Evolutionary conservation across 139 green algal species (phyloP), one percentile per base, ranked within the genome.

Genomic region (Yamagishiella unicocca): DNA sequence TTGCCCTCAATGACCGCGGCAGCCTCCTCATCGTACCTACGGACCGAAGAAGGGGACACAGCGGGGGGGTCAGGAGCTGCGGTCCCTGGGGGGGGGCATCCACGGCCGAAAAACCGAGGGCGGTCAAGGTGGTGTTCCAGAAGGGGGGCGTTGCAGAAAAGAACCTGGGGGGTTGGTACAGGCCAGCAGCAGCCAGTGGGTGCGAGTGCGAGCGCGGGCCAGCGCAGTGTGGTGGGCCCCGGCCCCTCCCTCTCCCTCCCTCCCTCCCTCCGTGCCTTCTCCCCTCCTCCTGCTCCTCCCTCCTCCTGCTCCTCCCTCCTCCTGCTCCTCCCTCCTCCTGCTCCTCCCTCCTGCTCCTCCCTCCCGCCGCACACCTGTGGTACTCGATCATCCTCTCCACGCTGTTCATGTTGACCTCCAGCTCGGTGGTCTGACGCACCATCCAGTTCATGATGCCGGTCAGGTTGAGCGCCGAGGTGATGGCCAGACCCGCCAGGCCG

Each of bases 371-470:
- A 4, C 61, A 90, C 87, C 46, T 83, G 81, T 87, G 4, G 85
- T 98, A 98, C 83, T 96, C 92, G 22, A 96, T 73, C 90, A 98
- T 89, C 25, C 96, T 91, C 90, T 98, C 96, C 29, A 91, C 82
- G 66, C 42, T 83, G 64, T 95, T 98, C 95, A 98, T 97, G 91
- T 95, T 93, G 82, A 95, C 94, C 91, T 99, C 97, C 58, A 99
- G 93, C 88, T 98, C 94, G 4, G 95, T 97, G 42, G 91, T 92
- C 87, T 96, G 92, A 12, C 96, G 85, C 68, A 99, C 96, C 90
- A 97, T 89, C 95, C 95, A 98, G 82, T 94, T 97, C 58, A 98
- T 91, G 24, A 98, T 90, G n/a, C 90, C 91, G 77, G 88, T 90
- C 22, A 92, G 74, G 83, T 87, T 92, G 66, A 92, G 93, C 6